These are phyloP conservation scores for Oryza australiensis DNA, from an alignment of 176 grass and related monocot genomes.

Conservation along the genomic window DNA sequence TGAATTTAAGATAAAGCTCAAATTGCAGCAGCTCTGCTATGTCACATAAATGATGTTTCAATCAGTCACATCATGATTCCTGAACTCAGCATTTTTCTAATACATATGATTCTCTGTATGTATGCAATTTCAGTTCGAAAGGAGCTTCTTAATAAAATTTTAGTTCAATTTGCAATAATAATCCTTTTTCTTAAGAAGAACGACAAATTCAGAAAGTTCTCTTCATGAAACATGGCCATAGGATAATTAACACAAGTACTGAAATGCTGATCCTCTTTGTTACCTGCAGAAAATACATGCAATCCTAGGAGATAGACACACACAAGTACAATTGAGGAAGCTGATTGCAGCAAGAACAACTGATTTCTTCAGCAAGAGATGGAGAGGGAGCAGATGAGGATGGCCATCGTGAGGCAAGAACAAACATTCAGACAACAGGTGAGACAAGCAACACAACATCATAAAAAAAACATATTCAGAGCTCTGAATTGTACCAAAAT, in stretches of 20 bases:
- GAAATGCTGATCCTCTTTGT: not conserved
- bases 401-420: conserved; percentile 62
- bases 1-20: not conserved
- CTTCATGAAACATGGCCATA: not conserved
- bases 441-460: not conserved
- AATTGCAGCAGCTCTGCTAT: not conserved
- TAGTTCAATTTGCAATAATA: not conserved
- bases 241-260: not conserved
- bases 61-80: not conserved
- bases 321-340: not conserved
- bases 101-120: not conserved
- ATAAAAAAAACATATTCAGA: not conserved
- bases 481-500: not conserved
- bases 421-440: conserved; percentile 70
- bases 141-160: not conserved
- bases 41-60: not conserved
- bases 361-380: conserved; percentile 22
- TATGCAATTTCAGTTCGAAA: not conserved
- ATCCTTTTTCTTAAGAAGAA: not conserved
- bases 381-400: conserved; percentile 65
- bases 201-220: not conserved
- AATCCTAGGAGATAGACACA: not conserved
- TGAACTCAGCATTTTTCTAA: not conserved
- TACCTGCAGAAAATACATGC: not conserved
- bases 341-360: not conserved